Evolutionary conservation across 805 yeast genomes (phyloP), one percentile per base, ranked within the genome.

Genomic region (Ogataea pini): DNA sequence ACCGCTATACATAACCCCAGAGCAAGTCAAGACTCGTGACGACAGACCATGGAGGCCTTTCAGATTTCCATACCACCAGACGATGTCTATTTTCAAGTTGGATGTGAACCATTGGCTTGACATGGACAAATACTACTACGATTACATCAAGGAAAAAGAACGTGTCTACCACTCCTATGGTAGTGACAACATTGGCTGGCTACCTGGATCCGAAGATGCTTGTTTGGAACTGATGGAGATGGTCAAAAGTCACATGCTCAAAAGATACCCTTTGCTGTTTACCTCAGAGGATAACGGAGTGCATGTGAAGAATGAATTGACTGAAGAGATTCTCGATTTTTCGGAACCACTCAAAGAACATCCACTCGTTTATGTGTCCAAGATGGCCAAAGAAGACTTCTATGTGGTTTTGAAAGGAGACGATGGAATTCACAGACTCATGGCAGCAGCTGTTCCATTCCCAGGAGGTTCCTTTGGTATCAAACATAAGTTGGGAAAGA

Each of bases 21-120:
- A 85, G 42, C 80, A 82, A 56, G 86, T 83, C 9, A 69, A 71
- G 52, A 76, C 74, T 19, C 82, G 83, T 59, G 88, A 85, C 56
- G 90, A 83, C 57, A 72, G 90, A 61, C 89, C 90, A 10, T 85
- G 90, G 90, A 72, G 90, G 67, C 89, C 89, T 7, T 85, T 85
- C 68, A 71, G 90, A 59, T 82, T 86, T 83, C 90, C 90, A 24
- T 85, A 85, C 60, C 89, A 84, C 64, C 90, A 85, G 65, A 85
- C 89, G 1, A 85, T 85, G 90, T 77, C 85, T 13, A 83, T 85
- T 42, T 84, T 76, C 70, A 82, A 80, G 61, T 72, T 85, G n/a
- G 87, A 84, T 60, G 71, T 82, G 31, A 83, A 84, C 63, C 86
- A 85, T 66, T 85, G 90, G 90, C 67, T 85, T 54, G 89, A 85